Evolutionary conservation across 805 yeast species (phyloP).

Genomic region (Metschnikowia reukaufii): DNA sequence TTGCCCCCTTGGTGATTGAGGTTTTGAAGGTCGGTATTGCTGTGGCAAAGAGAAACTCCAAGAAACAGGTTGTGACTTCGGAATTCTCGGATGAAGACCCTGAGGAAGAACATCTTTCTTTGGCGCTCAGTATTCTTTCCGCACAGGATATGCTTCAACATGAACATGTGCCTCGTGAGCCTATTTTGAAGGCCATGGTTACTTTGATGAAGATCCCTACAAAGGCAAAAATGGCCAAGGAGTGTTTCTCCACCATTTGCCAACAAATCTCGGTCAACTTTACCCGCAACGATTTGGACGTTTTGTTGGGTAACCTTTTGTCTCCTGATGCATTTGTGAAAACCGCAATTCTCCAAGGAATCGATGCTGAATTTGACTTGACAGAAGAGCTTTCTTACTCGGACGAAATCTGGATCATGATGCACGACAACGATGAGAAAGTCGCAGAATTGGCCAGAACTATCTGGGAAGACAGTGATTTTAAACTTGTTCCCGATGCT

Average conservation of each 20-base stretch:
- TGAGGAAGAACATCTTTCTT: constrained; percentile 81
- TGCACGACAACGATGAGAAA: constrained; percentile 67
- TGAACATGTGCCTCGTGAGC: constrained; percentile 64
- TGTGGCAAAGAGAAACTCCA: constrained; percentile 52
- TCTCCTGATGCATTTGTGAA: constrained; percentile 72
- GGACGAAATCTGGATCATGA: constrained; percentile 74
- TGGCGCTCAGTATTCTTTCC: constrained; percentile 73
- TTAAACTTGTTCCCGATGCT: constrained; percentile 45
- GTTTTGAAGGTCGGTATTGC: constrained; percentile 67
- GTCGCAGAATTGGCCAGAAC: constrained; percentile 68
- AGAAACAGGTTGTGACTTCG: constrained; percentile 50
- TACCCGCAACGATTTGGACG: constrained; percentile 52
- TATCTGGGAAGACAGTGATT: constrained; percentile 81
- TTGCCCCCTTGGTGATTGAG: constrained; percentile 70
- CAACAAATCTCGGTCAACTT: constrained; percentile 72
- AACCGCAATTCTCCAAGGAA: constrained; percentile 72
- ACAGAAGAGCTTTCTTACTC: constrained; percentile 48
- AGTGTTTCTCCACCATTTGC: constrained; percentile 73
- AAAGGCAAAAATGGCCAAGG: constrained; percentile 79
- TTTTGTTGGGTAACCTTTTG: constrained; percentile 57
- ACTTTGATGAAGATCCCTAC: constrained; percentile 70
- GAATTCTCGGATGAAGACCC: constrained; percentile 80
- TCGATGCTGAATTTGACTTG: constrained; percentile 80
- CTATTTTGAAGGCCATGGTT: constrained; percentile 60
- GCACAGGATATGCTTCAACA: constrained; percentile 67